Conservation (phyloP, 2,329 filamentous ascomycete species). For the Venturia oleaginea region DNA sequence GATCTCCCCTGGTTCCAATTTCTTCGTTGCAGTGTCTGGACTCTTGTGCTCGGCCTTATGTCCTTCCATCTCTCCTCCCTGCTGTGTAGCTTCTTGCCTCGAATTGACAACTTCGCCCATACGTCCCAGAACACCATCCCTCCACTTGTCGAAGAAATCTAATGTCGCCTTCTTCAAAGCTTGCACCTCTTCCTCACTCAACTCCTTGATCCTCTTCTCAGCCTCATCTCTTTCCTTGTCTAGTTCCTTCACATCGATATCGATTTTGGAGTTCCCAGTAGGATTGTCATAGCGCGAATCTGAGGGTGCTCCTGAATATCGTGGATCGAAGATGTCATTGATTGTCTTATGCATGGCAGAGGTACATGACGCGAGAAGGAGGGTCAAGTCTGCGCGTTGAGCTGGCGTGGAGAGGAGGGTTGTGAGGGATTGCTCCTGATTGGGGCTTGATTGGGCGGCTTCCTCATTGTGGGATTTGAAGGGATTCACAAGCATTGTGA, state of each 20-base stretch:
- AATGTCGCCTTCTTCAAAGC: slow-evolving; percentile 63
- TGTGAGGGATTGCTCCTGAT: slow-evolving; percentile 28
- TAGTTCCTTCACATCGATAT: slow-evolving; percentile 23
- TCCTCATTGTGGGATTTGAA: neutral
- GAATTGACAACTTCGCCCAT: slow-evolving; percentile 55
- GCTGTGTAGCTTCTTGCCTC: slow-evolving; percentile 23
- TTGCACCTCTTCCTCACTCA: slow-evolving; percentile 42
- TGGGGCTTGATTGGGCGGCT: neutral
- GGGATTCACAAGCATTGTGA: neutral
- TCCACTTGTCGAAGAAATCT: slow-evolving; percentile 72
- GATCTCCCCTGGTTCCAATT: slow-evolving; percentile 19
- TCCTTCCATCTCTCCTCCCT: slow-evolving; percentile 24
- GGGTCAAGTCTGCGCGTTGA: slow-evolving; percentile 35
- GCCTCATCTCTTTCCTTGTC: slow-evolving; percentile 26
- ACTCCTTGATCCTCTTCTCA: slow-evolving; percentile 35
- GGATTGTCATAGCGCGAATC: slow-evolving; percentile 22
- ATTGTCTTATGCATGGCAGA: slow-evolving; percentile 37
- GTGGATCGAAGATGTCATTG: slow-evolving; percentile 33
- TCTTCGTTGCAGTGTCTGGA: slow-evolving; percentile 19
- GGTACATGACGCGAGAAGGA: slow-evolving; percentile 38
- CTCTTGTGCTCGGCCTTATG: slow-evolving; percentile 29
- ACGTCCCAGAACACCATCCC: slow-evolving; percentile 57
- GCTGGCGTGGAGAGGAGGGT: slow-evolving; percentile 35
- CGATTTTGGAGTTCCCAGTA: slow-evolving; percentile 15
- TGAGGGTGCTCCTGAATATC: slow-evolving; percentile 23